These are phyloP conservation scores for Apiotrichum laibachii DNA, from an alignment of 1,284 basidiomycete species.

Conservation along the genomic window DNA sequence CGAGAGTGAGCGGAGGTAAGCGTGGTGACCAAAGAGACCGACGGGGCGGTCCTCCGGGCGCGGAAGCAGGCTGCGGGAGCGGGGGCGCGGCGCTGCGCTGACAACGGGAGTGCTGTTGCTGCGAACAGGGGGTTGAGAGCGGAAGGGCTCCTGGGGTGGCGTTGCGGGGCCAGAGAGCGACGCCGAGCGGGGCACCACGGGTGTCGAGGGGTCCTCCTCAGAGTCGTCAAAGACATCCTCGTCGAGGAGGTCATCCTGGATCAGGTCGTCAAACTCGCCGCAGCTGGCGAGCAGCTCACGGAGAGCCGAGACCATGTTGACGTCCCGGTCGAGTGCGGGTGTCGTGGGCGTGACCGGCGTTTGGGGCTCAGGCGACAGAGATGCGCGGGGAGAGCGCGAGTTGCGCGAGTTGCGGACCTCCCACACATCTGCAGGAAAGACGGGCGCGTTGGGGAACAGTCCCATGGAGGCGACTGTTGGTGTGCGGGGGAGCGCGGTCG, in stretches of 20 bases:
- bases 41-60: neutral
- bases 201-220: conserved; percentile 6
- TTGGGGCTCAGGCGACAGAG: conserved; percentile 7
- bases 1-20: neutral
- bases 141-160: neutral
- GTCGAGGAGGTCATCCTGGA: too few relatives aligned
- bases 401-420: neutral
- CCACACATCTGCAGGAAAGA: conserved; percentile 21
- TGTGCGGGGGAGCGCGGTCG: conserved; percentile 7
- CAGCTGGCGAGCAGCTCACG: conserved; percentile 21
- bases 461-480: neutral
- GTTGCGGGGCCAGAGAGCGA: neutral
- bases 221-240: conserved; percentile 5
- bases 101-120: neutral
- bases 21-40: neutral
- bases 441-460: conserved; percentile 28
- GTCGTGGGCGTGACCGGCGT: conserved; percentile 18
- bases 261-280: conserved; percentile 16
- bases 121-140: neutral
- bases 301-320: conserved; percentile 21
- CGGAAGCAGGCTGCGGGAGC: neutral
- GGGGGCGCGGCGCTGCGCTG: neutral
- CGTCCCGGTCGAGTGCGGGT: neutral
- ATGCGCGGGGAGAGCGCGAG: neutral
- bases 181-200: neutral